phyloP scores from a whole-genome alignment of 495 filamentous ascomycete genomes.

The Copromyces sp. region DNA sequence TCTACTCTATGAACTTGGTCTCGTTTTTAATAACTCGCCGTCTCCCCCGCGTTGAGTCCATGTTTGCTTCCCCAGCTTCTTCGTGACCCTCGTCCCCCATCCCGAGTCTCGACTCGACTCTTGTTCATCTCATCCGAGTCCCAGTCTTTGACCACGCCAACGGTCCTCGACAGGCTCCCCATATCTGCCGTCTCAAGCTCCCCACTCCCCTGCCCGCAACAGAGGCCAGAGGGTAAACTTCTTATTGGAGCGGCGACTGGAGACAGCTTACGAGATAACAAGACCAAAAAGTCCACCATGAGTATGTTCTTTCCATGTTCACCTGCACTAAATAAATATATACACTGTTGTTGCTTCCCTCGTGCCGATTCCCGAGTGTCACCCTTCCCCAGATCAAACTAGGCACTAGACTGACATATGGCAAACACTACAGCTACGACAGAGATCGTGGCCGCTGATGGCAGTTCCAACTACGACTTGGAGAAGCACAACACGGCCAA shows the following conservation, averaged over 20 bases:
- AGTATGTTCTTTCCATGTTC: not conserved
- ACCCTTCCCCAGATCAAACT: not conserved
- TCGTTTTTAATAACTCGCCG: not conserved
- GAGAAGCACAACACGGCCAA: constrained; percentile 12
- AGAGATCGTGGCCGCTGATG: not conserved
- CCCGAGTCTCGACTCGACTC: not conserved
- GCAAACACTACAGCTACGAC: not conserved
- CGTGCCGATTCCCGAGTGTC: not conserved
- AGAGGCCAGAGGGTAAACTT: not conserved
- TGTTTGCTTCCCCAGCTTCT: not conserved
- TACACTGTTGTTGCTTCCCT: not conserved
- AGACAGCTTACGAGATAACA: not conserved
- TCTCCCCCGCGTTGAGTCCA: not conserved
- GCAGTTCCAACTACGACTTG: not conserved
- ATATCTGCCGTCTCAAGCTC: not conserved
- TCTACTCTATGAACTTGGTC: not conserved
- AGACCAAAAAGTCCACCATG: not conserved
- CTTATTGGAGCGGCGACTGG: not conserved
- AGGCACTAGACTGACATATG: not conserved
- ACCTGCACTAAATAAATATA: not conserved
- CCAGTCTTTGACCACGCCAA: not conserved
- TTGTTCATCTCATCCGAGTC: not conserved
- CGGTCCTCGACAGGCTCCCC: not conserved
- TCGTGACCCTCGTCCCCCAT: not conserved
- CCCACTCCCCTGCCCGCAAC: not conserved